These are phyloP conservation scores for Phytophthora pisi DNA, from an alignment of 352 stramenopile species.

Conservation along the genomic window DNA sequence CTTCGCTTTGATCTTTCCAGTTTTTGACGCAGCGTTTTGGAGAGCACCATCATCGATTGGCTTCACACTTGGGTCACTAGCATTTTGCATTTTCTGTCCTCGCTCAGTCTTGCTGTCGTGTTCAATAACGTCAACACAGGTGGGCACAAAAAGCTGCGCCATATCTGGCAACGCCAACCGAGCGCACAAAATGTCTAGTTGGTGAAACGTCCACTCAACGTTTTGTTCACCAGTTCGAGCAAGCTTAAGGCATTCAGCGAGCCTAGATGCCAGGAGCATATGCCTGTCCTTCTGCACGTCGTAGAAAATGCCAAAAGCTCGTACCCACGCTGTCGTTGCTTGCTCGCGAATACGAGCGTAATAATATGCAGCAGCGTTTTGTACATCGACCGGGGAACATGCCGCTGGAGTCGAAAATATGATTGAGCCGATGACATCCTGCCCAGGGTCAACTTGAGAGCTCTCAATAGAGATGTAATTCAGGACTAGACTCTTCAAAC, in stretches of 20 bases:
- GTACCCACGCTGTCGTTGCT: slow-evolving; percentile 71
- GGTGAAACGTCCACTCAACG: slow-evolving; percentile 61
- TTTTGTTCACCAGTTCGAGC: slow-evolving; percentile 34
- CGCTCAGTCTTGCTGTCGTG: slow-evolving; percentile 37
- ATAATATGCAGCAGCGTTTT: slow-evolving; percentile 58
- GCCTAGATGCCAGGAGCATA: slow-evolving; percentile 54
- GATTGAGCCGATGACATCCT: slow-evolving; percentile 50
- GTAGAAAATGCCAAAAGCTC: slow-evolving; percentile 82
- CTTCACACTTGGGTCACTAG: slow-evolving; percentile 37
- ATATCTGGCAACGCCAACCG: slow-evolving; percentile 77
- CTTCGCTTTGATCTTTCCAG: slow-evolving; percentile 63
- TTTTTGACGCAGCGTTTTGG: slow-evolving; percentile 66
- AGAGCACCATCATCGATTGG: slow-evolving; percentile 72
- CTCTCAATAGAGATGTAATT: slow-evolving; percentile 49
- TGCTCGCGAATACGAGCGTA: slow-evolving; percentile 62
- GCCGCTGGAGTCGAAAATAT: slow-evolving; percentile 40
- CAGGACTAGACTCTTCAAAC: slow-evolving; percentile 70
- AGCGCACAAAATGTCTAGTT: slow-evolving; percentile 84
- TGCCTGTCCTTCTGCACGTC: slow-evolving; percentile 62
- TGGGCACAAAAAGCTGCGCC: slow-evolving; percentile 76
- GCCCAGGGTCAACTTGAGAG: slow-evolving; percentile 12
- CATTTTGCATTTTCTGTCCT: slow-evolving; percentile 30
- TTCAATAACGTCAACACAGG: slow-evolving; percentile 67
- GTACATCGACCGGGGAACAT: slow-evolving; percentile 47
- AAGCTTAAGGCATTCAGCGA: slow-evolving; percentile 64